Evolutionary conservation across 2,329 filamentous ascomycete species (phyloP), one percentile per base, ranked within the genome.

Genomic region (Grosmannia huntii): DNA sequence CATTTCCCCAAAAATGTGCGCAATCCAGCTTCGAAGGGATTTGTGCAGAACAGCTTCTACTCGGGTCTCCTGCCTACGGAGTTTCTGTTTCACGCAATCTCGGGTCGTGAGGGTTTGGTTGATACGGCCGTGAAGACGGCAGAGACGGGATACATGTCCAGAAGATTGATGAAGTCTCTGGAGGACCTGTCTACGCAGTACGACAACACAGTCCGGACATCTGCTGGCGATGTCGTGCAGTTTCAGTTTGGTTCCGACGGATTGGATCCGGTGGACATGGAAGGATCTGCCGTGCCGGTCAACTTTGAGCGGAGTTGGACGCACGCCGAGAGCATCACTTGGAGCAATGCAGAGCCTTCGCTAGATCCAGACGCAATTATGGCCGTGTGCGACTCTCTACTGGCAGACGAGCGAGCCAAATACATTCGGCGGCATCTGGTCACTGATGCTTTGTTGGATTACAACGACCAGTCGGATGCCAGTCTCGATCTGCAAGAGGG

Each of bases 121-220:
- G 94, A 99, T 81, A 99, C 94, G 2, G 94, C 94, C 61, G 94
- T 97, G 74, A 99, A 99, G 76, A 99, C 94, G 57, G 94, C 94
- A 57, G 94, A 99, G 72, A 99, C 94, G 12, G 94, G 94, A 63
- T 99, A 99, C 74, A 99, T 99, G 94, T 97, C 92, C 62, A 86
- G 94, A 73, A 85, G 94, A 65, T 72, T 99, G 68, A 99, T 99
- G 92, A 99, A 99, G 73, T 96, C 90, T 3, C 74, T 99, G 54
- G 94, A 99, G 69, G 94, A 99, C 76, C 75, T 97, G 3, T 96
- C 91, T 0, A 90, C 89, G 0, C 84, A 90, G 66, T 99, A 99
- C 66, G 94, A 99, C 66, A 83, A 95, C 66, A 99, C 94, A 0
- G 92, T 99, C 0, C 84, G 94, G 59, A 97, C 92, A 31, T 96